Evolutionary conservation across 805 yeast species (phyloP).

Genomic region (Wickerhamiella cacticola): DNA sequence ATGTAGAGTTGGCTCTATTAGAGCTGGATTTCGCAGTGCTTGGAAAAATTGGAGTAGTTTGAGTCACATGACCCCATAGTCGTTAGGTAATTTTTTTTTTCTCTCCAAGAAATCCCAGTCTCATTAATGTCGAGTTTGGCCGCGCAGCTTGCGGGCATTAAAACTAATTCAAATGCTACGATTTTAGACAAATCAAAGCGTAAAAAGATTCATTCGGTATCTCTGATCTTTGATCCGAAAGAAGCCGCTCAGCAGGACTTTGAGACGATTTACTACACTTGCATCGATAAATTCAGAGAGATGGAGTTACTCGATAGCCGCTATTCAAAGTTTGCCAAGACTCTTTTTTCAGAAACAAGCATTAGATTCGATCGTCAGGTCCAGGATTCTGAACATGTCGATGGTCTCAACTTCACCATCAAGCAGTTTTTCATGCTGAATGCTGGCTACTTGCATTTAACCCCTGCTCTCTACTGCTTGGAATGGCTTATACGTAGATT

Average conservation of each 20-base stretch:
- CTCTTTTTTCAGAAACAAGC: constrained; percentile 76
- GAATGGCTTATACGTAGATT: constrained; percentile 94
- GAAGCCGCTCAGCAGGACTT: constrained; percentile 92
- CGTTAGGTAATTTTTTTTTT: constrained; percentile 15
- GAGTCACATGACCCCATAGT: not conserved
- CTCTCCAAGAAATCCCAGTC: not conserved
- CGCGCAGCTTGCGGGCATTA: constrained; percentile 62
- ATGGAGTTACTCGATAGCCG: constrained; percentile 61
- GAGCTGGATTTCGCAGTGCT: constrained; percentile 4
- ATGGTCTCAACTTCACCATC: constrained; percentile 62
- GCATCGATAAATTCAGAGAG: constrained; percentile 65
- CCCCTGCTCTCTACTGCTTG: constrained; percentile 66
- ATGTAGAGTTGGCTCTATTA: constrained; percentile 11
- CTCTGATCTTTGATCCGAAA: constrained; percentile 73
- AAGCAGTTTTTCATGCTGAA: constrained; percentile 59
- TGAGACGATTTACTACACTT: constrained; percentile 61
- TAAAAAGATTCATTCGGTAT: constrained; percentile 76
- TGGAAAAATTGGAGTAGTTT: not conserved
- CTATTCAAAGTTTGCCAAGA: constrained; percentile 52
- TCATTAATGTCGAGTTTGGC: constrained; percentile 50
- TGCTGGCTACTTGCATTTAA: constrained; percentile 63
- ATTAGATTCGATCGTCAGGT: constrained; percentile 68
- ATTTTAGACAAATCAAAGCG: constrained; percentile 78
- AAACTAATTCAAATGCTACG: constrained; percentile 39
- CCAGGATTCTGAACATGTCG: constrained; percentile 65